Percentiles rank a stretch among this genome's conserved stretches.
phyloP scores from a whole-genome alignment of 148 eudicot species.

The Drosera capensis region DNA sequence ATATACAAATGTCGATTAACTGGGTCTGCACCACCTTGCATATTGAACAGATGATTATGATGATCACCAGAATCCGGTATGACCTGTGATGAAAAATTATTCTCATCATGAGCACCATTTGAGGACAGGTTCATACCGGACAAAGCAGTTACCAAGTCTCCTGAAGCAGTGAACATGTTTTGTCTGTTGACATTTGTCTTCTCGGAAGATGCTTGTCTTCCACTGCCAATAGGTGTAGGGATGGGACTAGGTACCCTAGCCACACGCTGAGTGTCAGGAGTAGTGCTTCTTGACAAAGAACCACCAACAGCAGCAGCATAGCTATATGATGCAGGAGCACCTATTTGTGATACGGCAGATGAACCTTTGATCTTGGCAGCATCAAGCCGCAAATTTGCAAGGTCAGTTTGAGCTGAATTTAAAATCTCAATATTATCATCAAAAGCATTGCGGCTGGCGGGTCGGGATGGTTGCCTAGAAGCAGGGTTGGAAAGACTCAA shows the following conservation, averaged over 20 bases:
- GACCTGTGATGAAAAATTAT: conserved; percentile 23
- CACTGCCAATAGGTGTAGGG: conserved; percentile 82
- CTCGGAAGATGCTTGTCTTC: conserved; percentile 35
- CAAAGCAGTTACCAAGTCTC: conserved; percentile 57
- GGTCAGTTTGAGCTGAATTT: conserved; percentile 48
- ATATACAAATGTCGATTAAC: conserved; percentile 29
- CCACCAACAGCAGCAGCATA: conserved; percentile 86
- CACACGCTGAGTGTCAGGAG: conserved; percentile 83
- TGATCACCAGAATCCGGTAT: conserved; percentile 35
- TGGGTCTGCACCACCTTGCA: conserved; percentile 33
- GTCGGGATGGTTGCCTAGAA: conserved; percentile 75
- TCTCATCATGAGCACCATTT: conserved; percentile 33
- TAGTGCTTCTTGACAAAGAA: conserved; percentile 80
- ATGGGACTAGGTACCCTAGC: conserved; percentile 87
- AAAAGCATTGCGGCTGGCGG: conserved; percentile 78
- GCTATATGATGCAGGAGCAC: conserved; percentile 44
- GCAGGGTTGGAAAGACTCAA: conserved; percentile 43
- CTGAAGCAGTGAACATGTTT: conserved; percentile 41
- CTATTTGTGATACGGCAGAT: conserved; percentile 25
- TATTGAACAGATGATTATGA: conserved; percentile 31
- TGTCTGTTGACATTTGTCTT: conserved; percentile 35
- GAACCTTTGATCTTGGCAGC: conserved; percentile 24
- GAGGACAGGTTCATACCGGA: conserved; percentile 61
- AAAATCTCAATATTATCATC: conserved; percentile 37
- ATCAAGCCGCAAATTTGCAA: conserved; percentile 40